Evolutionary conservation across 129 eudicot genomes (phyloP).

Genomic region (Artemisia argyi): DNA sequence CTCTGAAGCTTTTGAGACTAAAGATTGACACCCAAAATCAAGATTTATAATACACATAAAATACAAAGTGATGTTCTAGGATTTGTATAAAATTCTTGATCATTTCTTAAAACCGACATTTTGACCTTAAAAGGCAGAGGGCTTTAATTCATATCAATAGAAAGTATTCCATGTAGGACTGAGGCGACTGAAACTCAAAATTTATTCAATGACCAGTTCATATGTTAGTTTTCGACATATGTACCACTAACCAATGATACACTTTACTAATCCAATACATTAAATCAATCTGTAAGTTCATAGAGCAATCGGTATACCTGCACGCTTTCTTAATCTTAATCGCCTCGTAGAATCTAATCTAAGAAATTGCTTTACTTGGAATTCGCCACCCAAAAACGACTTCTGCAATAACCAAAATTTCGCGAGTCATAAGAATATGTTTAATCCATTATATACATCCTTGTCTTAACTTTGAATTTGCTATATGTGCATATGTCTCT

Average conservation of each 20-base stretch:
- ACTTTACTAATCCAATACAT: neutral
- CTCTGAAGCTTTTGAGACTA: neutral
- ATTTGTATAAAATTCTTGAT: neutral
- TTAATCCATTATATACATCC: neutral
- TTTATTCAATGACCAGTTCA: neutral
- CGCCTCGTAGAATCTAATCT: constrained; percentile 22
- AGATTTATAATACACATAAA: neutral
- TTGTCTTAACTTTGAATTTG: no score
- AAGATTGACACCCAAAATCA: neutral
- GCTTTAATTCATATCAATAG: neutral
- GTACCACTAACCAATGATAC: neutral
- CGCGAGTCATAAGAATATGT: neutral
- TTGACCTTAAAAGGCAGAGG: constrained; percentile 11
- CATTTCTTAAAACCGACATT: neutral
- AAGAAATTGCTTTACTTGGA: constrained; percentile 36
- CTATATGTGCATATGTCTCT: no score
- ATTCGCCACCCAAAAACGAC: constrained; percentile 55
- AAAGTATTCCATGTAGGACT: no score
- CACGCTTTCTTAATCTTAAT: constrained; percentile 29
- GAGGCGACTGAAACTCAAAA: neutral
- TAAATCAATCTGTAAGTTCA: neutral
- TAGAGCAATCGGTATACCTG: constrained; percentile 40
- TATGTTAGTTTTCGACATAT: no score
- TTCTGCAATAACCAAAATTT: constrained; percentile 5
- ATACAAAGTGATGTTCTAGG: neutral